Evolutionary conservation across 139 green algal genomes (phyloP), one percentile per base, ranked within the genome.

Genomic region (Chlorella sp.): DNA sequence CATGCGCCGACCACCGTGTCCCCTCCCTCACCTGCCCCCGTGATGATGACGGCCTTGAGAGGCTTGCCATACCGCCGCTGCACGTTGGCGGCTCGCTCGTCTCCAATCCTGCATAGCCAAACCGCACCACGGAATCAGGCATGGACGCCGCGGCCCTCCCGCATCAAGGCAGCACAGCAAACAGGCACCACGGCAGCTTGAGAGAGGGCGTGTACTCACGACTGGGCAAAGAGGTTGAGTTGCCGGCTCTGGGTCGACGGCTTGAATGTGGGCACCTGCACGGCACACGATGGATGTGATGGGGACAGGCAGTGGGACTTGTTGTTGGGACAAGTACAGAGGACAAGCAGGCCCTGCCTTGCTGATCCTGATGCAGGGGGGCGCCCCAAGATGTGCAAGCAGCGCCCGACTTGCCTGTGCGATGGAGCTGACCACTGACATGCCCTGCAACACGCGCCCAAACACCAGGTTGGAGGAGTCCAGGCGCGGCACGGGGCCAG

Each of bases 381-480:
- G n/a, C n/a, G n/a, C n/a, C n/a, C n/a, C n/a, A n/a, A n/a, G n/a
- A n/a, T n/a, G n/a, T n/a, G n/a, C n/a, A n/a, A n/a, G n/a, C n/a
- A n/a, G n/a, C n/a, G n/a, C n/a, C n/a, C n/a, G n/a, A n/a, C n/a
- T n/a, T n/a, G n/a, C 67, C 60, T 80, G 70, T 5, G 59, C 61
- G 31, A 80, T 78, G 20, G 32, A 66, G 26, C 35, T 70, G n/a
- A 90, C 74, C 1, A 82, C 75, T 29, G 71, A 62, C 74, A 88
- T 77, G 34, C 87, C 87, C 30, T 85, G 74, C 67, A 88, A 26
- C 20, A 94, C 83, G n/a, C 80, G 70, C 24, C 90, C 90, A 78
- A 95, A 88, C 27, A 92, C 87, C 31, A 93, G 82, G 81, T 95
- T 94, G 35, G 83, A 32, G 10, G 84, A 86, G 61, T 95, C 84